A percentile compares a stretch with the other conserved stretches of the same genome.
Evolutionary conservation across 805 yeast species (phyloP).

Genomic region (Starmerella scarabaei): DNA sequence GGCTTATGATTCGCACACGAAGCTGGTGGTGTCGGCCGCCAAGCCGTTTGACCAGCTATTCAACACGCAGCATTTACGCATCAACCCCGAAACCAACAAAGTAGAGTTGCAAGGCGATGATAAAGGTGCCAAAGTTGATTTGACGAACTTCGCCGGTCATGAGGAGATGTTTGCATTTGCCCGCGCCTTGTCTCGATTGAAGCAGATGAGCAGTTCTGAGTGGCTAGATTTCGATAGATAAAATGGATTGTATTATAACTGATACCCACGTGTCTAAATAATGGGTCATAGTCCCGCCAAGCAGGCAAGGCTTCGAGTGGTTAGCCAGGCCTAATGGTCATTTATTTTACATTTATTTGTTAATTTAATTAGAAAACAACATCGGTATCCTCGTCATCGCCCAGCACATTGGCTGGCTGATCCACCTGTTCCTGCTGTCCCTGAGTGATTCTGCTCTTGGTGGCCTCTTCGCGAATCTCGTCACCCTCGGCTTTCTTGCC

Average conservation of each 20-base stretch:
- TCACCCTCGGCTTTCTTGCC: slow-evolving; percentile 22
- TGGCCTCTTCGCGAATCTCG: slow-evolving; percentile 25
- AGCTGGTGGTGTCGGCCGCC: slow-evolving; percentile 79
- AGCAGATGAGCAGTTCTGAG: slow-evolving; percentile 86
- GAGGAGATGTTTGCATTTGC: slow-evolving; percentile 97
- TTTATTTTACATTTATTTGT: too few relatives aligned
- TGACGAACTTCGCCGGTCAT: slow-evolving; percentile 55
- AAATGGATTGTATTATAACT: too few relatives aligned
- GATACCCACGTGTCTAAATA: too few relatives aligned
- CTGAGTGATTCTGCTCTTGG: slow-evolving; percentile 15
- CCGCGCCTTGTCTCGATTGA: slow-evolving; percentile 76
- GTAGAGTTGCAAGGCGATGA: slow-evolving; percentile 17
- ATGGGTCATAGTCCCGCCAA: too few relatives aligned
- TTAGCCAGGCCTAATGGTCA: too few relatives aligned
- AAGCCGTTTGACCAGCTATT: slow-evolving; percentile 74
- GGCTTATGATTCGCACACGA: slow-evolving; percentile 79
- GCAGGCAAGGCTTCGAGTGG: too few relatives aligned
- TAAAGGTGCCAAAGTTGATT: slow-evolving; percentile 44
- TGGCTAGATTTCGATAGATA: slow-evolving; percentile 38
- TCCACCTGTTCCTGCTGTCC: slow-evolving; percentile 2
- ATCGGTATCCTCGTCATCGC: slow-evolving; percentile 16
- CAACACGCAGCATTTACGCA: slow-evolving; percentile 49
- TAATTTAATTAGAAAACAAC: slow-evolving; percentile 14
- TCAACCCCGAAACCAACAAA: slow-evolving; percentile 26
- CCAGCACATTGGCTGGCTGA: slow-evolving; percentile 1